These are phyloP conservation scores for Apiospora saccharicola DNA, from an alignment of 2,329 filamentous ascomycete genomes.

Conservation along the genomic window DNA sequence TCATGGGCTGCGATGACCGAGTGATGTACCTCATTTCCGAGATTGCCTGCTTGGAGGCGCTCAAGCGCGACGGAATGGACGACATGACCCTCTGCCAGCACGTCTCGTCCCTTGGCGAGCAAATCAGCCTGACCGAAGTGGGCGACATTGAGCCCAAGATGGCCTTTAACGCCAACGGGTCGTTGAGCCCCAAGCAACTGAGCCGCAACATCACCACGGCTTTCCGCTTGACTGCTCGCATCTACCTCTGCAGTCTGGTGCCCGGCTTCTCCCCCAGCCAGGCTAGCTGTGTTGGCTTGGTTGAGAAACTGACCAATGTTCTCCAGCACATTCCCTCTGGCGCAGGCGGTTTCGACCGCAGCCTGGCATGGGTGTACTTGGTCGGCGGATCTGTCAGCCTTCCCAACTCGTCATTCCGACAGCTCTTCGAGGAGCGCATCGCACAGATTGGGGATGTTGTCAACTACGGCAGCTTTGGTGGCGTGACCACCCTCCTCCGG, in stretches of 20 bases:
- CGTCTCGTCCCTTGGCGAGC: slow-evolving; percentile 84
- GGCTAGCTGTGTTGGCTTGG: slow-evolving; percentile 75
- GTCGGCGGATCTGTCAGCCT: slow-evolving; percentile 83
- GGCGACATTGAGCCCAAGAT: slow-evolving; percentile 64
- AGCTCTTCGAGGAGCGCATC: slow-evolving; percentile 78
- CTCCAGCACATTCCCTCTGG: slow-evolving; percentile 86
- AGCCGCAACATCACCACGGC: slow-evolving; percentile 88
- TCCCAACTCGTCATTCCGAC: slow-evolving; percentile 76
- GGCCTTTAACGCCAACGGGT: slow-evolving; percentile 73
- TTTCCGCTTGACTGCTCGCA: slow-evolving; percentile 90
- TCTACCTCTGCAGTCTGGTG: slow-evolving; percentile 96
- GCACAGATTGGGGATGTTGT: slow-evolving; percentile 78
- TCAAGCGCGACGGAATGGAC: slow-evolving; percentile 84
- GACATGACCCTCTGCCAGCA: slow-evolving; percentile 88
- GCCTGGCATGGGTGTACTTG: slow-evolving; percentile 91
- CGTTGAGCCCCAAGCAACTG: slow-evolving; percentile 82
- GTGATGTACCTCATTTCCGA: slow-evolving; percentile 99
- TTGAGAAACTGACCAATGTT: slow-evolving; percentile 78
- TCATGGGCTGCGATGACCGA: slow-evolving; percentile 97
- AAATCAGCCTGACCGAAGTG: slow-evolving; percentile 83
- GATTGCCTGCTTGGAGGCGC: slow-evolving; percentile 91
- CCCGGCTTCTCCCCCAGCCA: slow-evolving; percentile 84
- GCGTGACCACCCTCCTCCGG: slow-evolving; percentile 77
- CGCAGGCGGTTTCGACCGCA: slow-evolving; percentile 84
- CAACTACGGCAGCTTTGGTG: slow-evolving; percentile 84